Percentiles rank a stretch among this genome's conserved stretches.
Evolutionary conservation across 73 alveolate species (phyloP).

Genomic region (Uronychia binucleata): DNA sequence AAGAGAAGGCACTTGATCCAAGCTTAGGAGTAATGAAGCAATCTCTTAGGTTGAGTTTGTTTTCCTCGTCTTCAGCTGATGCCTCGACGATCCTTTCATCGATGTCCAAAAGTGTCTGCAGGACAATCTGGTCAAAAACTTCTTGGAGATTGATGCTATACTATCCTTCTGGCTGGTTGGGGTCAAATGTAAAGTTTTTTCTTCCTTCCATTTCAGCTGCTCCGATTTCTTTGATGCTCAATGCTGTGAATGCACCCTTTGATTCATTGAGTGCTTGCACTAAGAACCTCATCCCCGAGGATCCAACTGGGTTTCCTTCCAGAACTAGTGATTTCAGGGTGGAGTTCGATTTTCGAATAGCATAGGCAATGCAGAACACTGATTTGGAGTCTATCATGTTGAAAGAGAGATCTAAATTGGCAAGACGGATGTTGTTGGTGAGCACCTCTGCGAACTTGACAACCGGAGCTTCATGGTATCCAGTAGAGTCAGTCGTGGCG

Average conservation of each 20-base stretch:
- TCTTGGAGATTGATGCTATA: slow-evolving; percentile 28
- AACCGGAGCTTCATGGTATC: slow-evolving; percentile 28
- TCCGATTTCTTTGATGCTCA: slow-evolving; percentile 48
- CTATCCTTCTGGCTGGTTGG: slow-evolving; percentile 23
- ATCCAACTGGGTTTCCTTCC: slow-evolving; percentile 62
- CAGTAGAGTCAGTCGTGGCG: slow-evolving; percentile 7
- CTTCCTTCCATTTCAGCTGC: slow-evolving; percentile 25
- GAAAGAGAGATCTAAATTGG: slow-evolving; percentile 35
- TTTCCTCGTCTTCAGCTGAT: slow-evolving; percentile 13
- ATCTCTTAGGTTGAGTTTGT: slow-evolving; percentile 23
- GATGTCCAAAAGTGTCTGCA: slow-evolving; percentile 27
- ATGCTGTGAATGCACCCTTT: slow-evolving; percentile 6
- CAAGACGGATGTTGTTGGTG: slow-evolving; percentile 8
- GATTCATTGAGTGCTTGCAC: slow-evolving; percentile 34
- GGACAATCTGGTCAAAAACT: slow-evolving; percentile 20
- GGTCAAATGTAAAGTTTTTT: slow-evolving; percentile 26
- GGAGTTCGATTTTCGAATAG: slow-evolving; percentile 23
- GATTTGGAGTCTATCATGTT: slow-evolving; percentile 47
- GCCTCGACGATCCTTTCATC: slow-evolving; percentile 28
- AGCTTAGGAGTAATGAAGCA: slow-evolving; percentile 37
- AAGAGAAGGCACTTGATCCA: slow-evolving; percentile 2
- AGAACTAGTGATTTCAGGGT: slow-evolving; percentile 23
- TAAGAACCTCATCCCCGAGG: slow-evolving; percentile 42
- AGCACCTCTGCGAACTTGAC: slow-evolving; percentile 39
- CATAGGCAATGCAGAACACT: slow-evolving; percentile 51